A percentile compares a stretch with the other conserved stretches of the same genome.
Conservation (phyloP, 345 rosid genomes). For the Jatropha curcas region DNA sequence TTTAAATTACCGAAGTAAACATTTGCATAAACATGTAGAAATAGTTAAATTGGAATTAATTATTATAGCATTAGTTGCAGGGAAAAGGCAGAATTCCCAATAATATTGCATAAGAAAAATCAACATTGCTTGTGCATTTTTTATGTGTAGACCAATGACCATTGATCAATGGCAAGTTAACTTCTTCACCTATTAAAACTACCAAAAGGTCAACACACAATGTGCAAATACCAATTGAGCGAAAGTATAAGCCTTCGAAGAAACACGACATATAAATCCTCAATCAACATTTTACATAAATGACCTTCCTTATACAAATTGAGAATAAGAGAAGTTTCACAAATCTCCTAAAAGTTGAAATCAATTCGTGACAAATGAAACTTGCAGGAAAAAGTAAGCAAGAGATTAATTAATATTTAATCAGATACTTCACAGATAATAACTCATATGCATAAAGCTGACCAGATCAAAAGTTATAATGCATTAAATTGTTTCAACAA, state of each 20-base stretch:
- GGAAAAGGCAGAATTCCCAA: neutral
- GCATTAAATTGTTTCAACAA: no score
- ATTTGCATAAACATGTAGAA: neutral
- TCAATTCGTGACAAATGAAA: neutral
- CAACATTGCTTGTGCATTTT: neutral
- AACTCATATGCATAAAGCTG: neutral
- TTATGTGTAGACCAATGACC: neutral
- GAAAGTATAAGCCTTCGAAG: neutral
- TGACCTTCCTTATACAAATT: neutral
- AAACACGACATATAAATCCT: neutral
- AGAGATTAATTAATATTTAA: neutral
- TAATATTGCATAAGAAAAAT: neutral
- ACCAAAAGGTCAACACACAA: neutral
- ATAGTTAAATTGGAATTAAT: neutral
- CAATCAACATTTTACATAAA: neutral
- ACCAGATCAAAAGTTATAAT: no score
- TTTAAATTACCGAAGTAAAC: neutral
- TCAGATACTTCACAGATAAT: neutral
- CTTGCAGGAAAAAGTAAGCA: neutral
- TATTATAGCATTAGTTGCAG: neutral
- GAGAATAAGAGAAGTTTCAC: no score
- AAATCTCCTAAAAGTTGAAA: neutral
- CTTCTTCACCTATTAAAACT: neutral
- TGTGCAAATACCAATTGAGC: neutral
- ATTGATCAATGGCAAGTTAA: neutral